Evolutionary conservation across 2,329 filamentous ascomycete genomes (phyloP).

Genomic region (Ceratocystis smalleyi): DNA sequence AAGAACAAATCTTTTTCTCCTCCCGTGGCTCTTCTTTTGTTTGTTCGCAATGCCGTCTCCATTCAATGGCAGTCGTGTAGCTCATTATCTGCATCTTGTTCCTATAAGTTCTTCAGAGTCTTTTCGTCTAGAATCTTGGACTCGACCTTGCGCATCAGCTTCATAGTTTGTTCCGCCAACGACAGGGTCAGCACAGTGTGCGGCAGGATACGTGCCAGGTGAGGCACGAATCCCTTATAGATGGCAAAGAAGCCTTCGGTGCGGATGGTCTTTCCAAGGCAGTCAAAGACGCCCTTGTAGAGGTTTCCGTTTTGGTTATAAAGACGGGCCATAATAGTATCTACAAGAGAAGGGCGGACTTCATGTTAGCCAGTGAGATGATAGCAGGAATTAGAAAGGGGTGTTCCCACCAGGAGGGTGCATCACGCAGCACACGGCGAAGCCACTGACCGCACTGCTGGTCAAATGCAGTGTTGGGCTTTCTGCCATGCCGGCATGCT

Average conservation of each 20-base stretch:
- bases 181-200: slow-evolving; percentile 90
- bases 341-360: slow-evolving; percentile 24
- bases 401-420: slow-evolving; percentile 64
- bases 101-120: slow-evolving; percentile 23
- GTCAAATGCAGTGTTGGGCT: slow-evolving; percentile 76
- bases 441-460: slow-evolving; percentile 78
- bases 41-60: too few species aligned
- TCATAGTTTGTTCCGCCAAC: slow-evolving; percentile 93
- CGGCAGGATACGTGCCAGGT: slow-evolving; percentile 82
- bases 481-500: slow-evolving; percentile 77
- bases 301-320: slow-evolving; percentile 98
- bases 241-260: slow-evolving; percentile 85
- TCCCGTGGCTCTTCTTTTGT: too few species aligned
- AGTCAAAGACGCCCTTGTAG: slow-evolving; percentile 89
- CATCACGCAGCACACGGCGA: slow-evolving; percentile 96
- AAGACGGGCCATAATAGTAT: slow-evolving; percentile 96
- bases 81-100: background rate
- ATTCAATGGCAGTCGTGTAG: too few species aligned
- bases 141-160: slow-evolving; percentile 71
- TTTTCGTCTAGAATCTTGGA: slow-evolving; percentile 33
- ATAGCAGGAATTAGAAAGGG: background rate
- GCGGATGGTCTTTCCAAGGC: slow-evolving; percentile 73
- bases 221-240: slow-evolving; percentile 95
- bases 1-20: too few species aligned
- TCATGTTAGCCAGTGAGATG: background rate